Evolutionary conservation across 164 flowering plant genomes (phyloP), one percentile per base, ranked within the genome.

Genomic region (Hamamelis virginiana): DNA sequence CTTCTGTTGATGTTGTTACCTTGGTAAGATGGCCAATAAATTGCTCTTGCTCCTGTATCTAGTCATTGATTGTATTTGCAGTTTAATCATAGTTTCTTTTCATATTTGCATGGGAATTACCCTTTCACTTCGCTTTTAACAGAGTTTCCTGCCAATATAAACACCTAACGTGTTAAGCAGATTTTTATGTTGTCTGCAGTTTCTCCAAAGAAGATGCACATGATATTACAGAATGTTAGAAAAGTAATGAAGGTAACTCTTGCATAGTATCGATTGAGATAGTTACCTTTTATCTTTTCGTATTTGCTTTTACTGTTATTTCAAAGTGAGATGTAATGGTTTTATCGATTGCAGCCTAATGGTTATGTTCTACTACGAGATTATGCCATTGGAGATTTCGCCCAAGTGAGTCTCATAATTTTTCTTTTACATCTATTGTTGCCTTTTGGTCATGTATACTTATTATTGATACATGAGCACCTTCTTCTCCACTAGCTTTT

Each of bases 1-100:
- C 80, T 69, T 82, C 85, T 57, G 77, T 84, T 75, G 87, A 84
- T 64, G 65, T 84, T 28, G 77, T 79, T 64, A 84, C 87, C 66
- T 72, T 84, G 84, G 87, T 82, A 82, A 81, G 78, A 18, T 25
- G 46, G 18, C 18, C 33, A 53, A 15, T 55, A 23, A 19, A 43
- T 23, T 59, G 47, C 25, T 3, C 33, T 0, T 16, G 28, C 3
- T 26, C 16, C 18, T 59, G 11, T 15, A 38, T 47, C 44, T 59
- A 19, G 26, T 59, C 18, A 27, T 64, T 64, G 15, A 18, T 44
- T 21, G 45, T 8, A 38, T n/a, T 3, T 4, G 15, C 65, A 23
- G 4, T 62, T 62, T 43, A 43, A 62, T 18, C 50, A 13, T 43
- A 1, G 48, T 61, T 41, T 12, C 22, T 57, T 13, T 14, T 15